Base-by-base conservation (phyloP, 441 rosid genomes). In the Syzygium malaccense region DNA sequence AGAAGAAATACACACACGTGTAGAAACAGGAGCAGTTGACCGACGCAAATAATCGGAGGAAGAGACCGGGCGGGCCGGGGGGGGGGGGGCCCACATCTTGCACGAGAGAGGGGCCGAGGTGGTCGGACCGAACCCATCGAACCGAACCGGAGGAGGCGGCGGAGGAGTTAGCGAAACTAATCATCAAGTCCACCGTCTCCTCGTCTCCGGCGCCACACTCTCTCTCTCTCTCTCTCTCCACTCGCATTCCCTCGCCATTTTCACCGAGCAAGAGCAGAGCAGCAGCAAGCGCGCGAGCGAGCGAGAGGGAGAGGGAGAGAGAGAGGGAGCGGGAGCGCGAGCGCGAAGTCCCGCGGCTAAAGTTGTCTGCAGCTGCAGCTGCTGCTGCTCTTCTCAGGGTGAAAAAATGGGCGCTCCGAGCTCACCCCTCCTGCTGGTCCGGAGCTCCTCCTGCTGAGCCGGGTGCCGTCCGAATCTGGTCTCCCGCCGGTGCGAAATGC, bases 401-500 rank as follows among this genome's bases (percentile, higher is more conserved):
- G 14, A 5, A 28, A 28, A 53, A 14, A 60, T 28, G 68, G 14
- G 83, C 83, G 0, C 83, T 75, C 26, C 51, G n/a, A 23, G 7
- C 83, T 75, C 83, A 49, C 17, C 41, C 51, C 83, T 13, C 5
- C 28, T 11, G 3, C 83, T 12, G 51, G 13, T 23, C 13, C 83
- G 51, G 83, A 37, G 51, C 83, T 25, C 23, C 6, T 20, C n/a
- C 51, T 41, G 80, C 20, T 11, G n/a, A 41, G 51, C n/a, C 12
- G n/a, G n/a, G 17, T 4, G n/a, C 13, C 48, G 17, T 26, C n/a
- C 51, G 51, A 23, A 75, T 37, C 83, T 71, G 83, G 83, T 75
- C 83, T 33, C 66, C 54, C 54, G 79, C 19, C 79, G 79, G 79
- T 33, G 26, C 17, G 9, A 75, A 91, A 95, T 97, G 96, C 97